Percentiles rank a stretch among this genome's conserved stretches.
phyloP scores from a whole-genome alignment of 352 stramenopile species.

The Elongisporangium undulatum region DNA sequence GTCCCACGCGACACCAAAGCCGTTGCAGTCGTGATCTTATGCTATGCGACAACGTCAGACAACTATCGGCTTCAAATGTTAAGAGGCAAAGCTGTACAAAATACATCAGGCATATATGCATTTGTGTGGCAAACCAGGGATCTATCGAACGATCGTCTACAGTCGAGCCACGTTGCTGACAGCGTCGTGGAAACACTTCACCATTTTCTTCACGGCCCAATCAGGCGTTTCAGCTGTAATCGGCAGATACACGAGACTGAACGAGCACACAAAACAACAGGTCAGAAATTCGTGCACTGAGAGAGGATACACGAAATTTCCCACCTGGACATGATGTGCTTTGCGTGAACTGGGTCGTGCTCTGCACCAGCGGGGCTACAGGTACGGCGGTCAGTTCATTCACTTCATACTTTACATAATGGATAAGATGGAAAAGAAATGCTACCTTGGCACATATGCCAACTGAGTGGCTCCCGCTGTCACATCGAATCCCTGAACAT shows the following conservation, averaged over 20 bases:
- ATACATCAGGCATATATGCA: background rate
- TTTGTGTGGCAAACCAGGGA: background rate
- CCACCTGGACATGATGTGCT: conserved; percentile 73
- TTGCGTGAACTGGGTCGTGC: conserved; percentile 57
- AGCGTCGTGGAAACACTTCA: conserved; percentile 48
- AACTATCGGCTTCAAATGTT: background rate
- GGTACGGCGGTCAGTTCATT: background rate
- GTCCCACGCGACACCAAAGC: background rate
- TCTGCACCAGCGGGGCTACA: conserved; percentile 35
- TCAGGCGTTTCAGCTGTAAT: conserved; percentile 72
- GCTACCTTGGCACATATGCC: conserved; percentile 60
- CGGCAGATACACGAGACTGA: conserved; percentile 74
- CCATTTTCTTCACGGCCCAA: conserved; percentile 80
- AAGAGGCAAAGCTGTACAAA: background rate
- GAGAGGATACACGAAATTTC: conserved; percentile 3
- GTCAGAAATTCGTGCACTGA: background rate
- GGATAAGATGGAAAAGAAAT: background rate
- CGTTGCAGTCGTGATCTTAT: background rate
- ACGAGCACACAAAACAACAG: conserved; percentile 1
- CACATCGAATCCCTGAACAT: conserved; percentile 67
- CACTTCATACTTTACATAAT: no score
- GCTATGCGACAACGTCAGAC: background rate
- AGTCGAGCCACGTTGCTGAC: conserved; percentile 26
- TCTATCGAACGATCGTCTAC: background rate
- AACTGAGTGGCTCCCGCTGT: conserved; percentile 73